A percentile compares a stretch with the other conserved stretches of the same genome.
phyloP scores from a whole-genome alignment of 2,329 filamentous ascomycete genomes.

The Botrytis elliptica region DNA sequence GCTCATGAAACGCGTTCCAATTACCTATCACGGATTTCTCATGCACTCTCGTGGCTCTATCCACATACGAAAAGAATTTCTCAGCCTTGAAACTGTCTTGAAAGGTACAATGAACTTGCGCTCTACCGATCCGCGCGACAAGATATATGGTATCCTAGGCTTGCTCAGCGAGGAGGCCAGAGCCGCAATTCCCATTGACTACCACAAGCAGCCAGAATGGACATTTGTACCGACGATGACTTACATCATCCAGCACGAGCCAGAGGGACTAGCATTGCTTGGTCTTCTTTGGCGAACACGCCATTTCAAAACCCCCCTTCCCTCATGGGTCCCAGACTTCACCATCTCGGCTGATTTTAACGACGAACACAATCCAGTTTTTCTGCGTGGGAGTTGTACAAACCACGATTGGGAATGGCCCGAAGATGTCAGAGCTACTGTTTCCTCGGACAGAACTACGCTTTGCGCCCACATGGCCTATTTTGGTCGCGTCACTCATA shows the following conservation, averaged over 20 bases:
- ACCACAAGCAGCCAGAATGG: slow-evolving; percentile 18
- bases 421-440: neutral
- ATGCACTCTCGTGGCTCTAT: slow-evolving; percentile 19
- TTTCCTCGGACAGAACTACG: neutral
- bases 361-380: slow-evolving; percentile 3
- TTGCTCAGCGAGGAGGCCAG: slow-evolving; percentile 10
- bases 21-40: slow-evolving; percentile 19
- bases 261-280: slow-evolving; percentile 14
- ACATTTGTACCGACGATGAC: slow-evolving; percentile 20
- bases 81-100: slow-evolving; percentile 10
- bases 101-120: slow-evolving; percentile 20
- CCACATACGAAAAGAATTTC: neutral
- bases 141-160: slow-evolving; percentile 23
- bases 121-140: slow-evolving; percentile 23
- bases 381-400: slow-evolving; percentile 12
- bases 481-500: slow-evolving; percentile 6
- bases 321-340: slow-evolving; percentile 22
- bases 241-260: slow-evolving; percentile 19
- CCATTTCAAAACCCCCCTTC: slow-evolving; percentile 13
- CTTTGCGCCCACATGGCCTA: neutral
- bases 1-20: slow-evolving; percentile 13
- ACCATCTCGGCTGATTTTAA: slow-evolving; percentile 19
- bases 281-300: slow-evolving; percentile 19
- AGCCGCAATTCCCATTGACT: slow-evolving; percentile 16
- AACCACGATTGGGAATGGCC: slow-evolving; percentile 1